Evolutionary conservation across 345 rosid species (phyloP), one percentile per base, ranked within the genome.

Genomic region (Nasturtium officinale): DNA sequence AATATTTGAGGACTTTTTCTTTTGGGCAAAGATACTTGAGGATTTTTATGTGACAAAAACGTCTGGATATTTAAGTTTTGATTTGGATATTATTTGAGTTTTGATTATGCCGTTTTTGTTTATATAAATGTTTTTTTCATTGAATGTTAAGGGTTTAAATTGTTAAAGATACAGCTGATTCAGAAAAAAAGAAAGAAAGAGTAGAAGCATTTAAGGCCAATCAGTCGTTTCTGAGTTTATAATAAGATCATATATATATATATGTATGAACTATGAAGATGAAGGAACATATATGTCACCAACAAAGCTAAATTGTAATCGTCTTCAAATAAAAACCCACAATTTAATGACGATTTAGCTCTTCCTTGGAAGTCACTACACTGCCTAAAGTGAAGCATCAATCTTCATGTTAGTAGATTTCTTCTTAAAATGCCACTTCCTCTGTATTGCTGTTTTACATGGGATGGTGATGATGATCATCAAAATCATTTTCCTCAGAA

Each of bases 401-500:
- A 29, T 29, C 68, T 67, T 75, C 55, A 50, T 20, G 78, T 67
- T 67, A 59, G 78, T 66, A 18, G 66, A 47, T 73, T 35, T 46
- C 25, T 57, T 15, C 60, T 35, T 26, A 30, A 74, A 29, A 13
- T 45, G 25, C 46, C 67, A 57, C 20, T 53, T 29, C n/a, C 53
- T 57, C 54, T 66, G 45, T 73, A 64, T 55, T 45, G 58, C 21
- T 73, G 71, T 23, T 65, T 42, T 73, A 56, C 72, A 65, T 47
- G 51, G 38, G 51, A 64, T 60, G 62, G 62, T 32, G 68, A 62
- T 60, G 62, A 72, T 32, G 68, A 62, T 60, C 55, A 72, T 23
- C 54, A 43, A n/a, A 21, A 26, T 21, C 38, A 64, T 47, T 62
- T 51, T 35, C 78, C 64, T 82, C 78, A 83, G 72, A 82, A 83